Percentiles rank a stretch among this genome's conserved stretches.
Conservation (phyloP, 805 yeast species). For the Pichia ethanolica region DNA sequence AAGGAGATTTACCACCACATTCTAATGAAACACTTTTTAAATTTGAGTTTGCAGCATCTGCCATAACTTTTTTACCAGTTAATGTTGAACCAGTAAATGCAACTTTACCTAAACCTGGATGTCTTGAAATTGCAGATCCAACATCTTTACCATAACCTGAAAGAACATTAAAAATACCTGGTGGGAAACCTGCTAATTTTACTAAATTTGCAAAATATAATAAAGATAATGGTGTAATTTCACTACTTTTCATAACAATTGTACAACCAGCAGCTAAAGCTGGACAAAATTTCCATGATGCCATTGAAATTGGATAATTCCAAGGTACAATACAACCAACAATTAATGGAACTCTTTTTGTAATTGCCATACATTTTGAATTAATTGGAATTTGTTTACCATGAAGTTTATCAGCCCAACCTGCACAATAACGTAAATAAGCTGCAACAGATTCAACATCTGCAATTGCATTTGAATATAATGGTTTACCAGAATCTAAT, state of each 20-base stretch:
- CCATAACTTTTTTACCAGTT: slow-evolving; percentile 60
- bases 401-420: slow-evolving; percentile 52
- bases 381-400: slow-evolving; percentile 34
- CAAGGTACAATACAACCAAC: slow-evolving; percentile 67
- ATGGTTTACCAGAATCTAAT: slow-evolving; percentile 50
- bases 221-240: slow-evolving; percentile 66
- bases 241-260: slow-evolving; percentile 66
- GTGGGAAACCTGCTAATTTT: slow-evolving; percentile 64
- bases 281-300: slow-evolving; percentile 77
- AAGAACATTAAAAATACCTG: slow-evolving; percentile 67
- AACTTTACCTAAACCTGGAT: slow-evolving; percentile 48
- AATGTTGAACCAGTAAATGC: slow-evolving; percentile 63
- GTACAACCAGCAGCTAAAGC: slow-evolving; percentile 77
- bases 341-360: slow-evolving; percentile 60
- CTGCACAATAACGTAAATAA: slow-evolving; percentile 48
- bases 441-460: slow-evolving; percentile 42
- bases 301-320: slow-evolving; percentile 67
- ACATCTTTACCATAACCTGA: slow-evolving; percentile 64
- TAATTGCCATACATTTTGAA: slow-evolving; percentile 52
- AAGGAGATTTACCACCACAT: slow-evolving; percentile 69
- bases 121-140: slow-evolving; percentile 60
- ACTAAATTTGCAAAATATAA: slow-evolving; percentile 52
- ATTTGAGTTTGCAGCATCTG: slow-evolving; percentile 56
- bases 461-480: slow-evolving; percentile 37
- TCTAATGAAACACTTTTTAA: slow-evolving; percentile 61